Evolutionary conservation across 129 eudicot species (phyloP).

Genomic region (Pittosporum tobira): DNA sequence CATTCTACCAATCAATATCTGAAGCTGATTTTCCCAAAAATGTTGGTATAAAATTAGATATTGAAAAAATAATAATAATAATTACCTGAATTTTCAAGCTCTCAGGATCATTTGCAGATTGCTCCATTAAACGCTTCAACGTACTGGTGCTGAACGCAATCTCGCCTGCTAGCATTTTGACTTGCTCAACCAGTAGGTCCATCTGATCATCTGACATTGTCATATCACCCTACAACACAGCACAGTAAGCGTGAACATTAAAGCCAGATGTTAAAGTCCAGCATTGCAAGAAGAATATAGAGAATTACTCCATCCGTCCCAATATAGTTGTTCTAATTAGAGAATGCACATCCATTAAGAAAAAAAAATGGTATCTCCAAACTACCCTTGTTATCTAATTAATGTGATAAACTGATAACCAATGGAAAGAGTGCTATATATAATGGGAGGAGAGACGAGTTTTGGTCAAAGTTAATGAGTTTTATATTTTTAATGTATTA

Average conservation of each 20-base stretch:
- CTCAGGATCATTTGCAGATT: constrained; percentile 85
- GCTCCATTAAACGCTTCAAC: constrained; percentile 85
- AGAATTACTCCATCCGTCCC: no score
- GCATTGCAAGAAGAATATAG: neutral
- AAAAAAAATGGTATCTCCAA: no score
- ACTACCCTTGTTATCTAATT: no score
- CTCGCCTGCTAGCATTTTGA: constrained; percentile 98
- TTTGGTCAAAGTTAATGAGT: no score
- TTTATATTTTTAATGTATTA: no score
- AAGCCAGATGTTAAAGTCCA: constrained; percentile 1
- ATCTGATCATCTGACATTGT: constrained; percentile 80
- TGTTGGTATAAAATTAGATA: neutral
- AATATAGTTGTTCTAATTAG: no score
- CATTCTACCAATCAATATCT: neutral
- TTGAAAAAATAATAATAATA: constrained; percentile 6
- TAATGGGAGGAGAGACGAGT: no score
- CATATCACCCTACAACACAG: constrained; percentile 52
- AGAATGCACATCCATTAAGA: no score
- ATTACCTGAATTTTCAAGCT: constrained; percentile 60
- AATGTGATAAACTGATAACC: no score
- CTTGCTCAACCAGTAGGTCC: constrained; percentile 96
- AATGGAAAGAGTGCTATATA: no score
- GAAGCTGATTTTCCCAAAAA: neutral
- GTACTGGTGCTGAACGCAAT: constrained; percentile 91
- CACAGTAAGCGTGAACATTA: constrained; percentile 5